Evolutionary conservation across 306 rosid species (phyloP).

Genomic region (Dryas octopetala): DNA sequence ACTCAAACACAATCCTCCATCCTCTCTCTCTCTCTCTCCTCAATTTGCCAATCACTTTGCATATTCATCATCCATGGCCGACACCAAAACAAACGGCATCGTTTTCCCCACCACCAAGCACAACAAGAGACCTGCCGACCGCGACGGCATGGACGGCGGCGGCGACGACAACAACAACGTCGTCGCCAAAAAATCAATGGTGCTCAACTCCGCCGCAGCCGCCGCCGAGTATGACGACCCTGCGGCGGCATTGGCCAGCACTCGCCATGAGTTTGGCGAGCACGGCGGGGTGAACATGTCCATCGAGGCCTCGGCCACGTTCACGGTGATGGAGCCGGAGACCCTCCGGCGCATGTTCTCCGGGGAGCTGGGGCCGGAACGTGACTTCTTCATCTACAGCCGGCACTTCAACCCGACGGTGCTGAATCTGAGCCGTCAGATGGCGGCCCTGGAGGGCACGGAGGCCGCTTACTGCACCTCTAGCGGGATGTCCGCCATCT

Average conservation of each 20-base stretch:
- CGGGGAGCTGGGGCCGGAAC: conserved; percentile 87
- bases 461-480: conserved; percentile 97
- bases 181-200: conserved; percentile 44
- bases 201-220: background rate
- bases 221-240: conserved; percentile 41
- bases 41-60: too few relatives aligned
- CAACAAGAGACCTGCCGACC: conserved; percentile 37
- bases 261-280: conserved; percentile 94
- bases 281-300: conserved; percentile 99
- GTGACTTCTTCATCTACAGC: conserved; percentile 90
- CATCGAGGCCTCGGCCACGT: conserved; percentile 95
- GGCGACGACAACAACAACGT: background rate
- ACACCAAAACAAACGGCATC: conserved; percentile 24
- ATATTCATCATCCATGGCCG: conserved; percentile 37
- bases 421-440: conserved; percentile 72
- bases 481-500: conserved; percentile 88
- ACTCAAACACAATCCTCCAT: too few relatives aligned
- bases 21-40: too few relatives aligned
- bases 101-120: conserved; percentile 19
- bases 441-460: conserved; percentile 91
- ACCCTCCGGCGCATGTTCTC: conserved; percentile 83
- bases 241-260: conserved; percentile 63
- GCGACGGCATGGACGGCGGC: conserved; percentile 29
- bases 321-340: conserved; percentile 98
- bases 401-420: conserved; percentile 99